These are phyloP conservation scores for Phascolomyces articulosus DNA, from an alignment of 371 early-diverging fungal species.

Conservation along the genomic window DNA sequence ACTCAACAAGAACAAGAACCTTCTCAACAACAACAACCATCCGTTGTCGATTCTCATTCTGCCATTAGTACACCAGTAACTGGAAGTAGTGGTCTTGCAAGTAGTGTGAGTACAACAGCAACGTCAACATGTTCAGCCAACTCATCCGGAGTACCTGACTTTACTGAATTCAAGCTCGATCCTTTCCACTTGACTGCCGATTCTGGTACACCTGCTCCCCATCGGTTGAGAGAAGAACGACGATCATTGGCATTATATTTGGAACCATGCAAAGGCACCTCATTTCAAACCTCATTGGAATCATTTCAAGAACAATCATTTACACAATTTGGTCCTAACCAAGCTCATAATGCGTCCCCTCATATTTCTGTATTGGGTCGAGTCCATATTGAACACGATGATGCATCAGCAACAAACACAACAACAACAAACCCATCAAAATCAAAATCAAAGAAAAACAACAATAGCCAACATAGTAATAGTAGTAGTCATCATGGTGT, in stretches of 20 bases:
- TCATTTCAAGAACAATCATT: constrained; percentile 24
- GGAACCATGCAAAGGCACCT: constrained; percentile 15
- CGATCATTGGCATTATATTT: constrained; percentile 19
- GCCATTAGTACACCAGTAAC: constrained; percentile 11
- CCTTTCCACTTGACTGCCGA: constrained; percentile 21
- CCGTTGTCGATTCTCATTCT: constrained; percentile 4
- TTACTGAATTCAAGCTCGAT: constrained; percentile 26
- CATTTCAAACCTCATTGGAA: constrained; percentile 14
- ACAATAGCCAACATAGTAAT: too few relatives aligned
- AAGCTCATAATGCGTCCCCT: constrained; percentile 22
- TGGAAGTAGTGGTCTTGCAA: constrained; percentile 8
- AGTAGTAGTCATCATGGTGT: too few relatives aligned
- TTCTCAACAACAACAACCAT: background rate
- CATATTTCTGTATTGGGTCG: constrained; percentile 24
- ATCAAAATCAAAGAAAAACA: too few relatives aligned
- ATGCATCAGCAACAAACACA: too few relatives aligned
- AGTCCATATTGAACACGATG: constrained; percentile 21
- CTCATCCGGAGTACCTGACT: constrained; percentile 19
- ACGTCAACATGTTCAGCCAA: constrained; percentile 6
- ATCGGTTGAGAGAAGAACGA: constrained; percentile 23
- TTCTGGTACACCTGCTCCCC: constrained; percentile 18
- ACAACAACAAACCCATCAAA: too few relatives aligned
- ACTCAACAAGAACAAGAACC: too few relatives aligned
- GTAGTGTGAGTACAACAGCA: constrained; percentile 16
- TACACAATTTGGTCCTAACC: constrained; percentile 22